Conservation (phyloP, 441 rosid genomes). For the Populus tomentosa region DNA sequence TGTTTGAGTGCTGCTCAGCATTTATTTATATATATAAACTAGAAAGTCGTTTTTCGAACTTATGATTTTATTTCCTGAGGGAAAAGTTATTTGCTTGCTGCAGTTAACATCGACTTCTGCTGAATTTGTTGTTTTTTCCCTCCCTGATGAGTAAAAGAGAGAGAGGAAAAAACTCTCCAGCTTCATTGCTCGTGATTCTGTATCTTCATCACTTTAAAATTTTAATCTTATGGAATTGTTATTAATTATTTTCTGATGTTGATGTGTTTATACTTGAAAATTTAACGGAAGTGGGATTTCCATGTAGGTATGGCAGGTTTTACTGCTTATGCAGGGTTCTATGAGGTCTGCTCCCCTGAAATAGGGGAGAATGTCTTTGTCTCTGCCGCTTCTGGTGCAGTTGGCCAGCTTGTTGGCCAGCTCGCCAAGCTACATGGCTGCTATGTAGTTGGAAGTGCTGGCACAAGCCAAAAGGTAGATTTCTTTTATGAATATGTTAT, state of each 20-base stretch:
- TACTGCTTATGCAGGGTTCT: constrained; percentile 73
- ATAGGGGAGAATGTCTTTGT: constrained; percentile 63
- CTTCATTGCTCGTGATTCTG: not conserved
- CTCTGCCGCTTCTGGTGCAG: constrained; percentile 84
- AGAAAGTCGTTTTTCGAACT: not conserved
- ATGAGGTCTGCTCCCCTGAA: constrained; percentile 65
- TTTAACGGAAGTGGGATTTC: not conserved
- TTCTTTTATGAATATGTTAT: not conserved
- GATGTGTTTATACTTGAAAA: not conserved
- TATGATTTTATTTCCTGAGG: too few species aligned
- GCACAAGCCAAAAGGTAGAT: constrained; percentile 55
- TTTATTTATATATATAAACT: too few species aligned
- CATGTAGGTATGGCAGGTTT: constrained; percentile 77
- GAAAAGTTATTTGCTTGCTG: not conserved
- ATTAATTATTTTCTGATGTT: too few species aligned
- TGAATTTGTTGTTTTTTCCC: not conserved
- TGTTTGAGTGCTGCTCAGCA: not conserved
- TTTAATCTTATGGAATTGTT: not conserved
- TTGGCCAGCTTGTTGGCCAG: constrained; percentile 91
- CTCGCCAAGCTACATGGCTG: constrained; percentile 79
- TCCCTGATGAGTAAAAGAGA: not conserved
- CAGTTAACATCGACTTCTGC: too few species aligned
- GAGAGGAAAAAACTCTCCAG: not conserved
- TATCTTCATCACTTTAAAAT: not conserved
- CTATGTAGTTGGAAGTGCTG: constrained; percentile 84